Base-by-base conservation (phyloP, 257 asterid genomes). In the Salvia rosmarinus region DNA sequence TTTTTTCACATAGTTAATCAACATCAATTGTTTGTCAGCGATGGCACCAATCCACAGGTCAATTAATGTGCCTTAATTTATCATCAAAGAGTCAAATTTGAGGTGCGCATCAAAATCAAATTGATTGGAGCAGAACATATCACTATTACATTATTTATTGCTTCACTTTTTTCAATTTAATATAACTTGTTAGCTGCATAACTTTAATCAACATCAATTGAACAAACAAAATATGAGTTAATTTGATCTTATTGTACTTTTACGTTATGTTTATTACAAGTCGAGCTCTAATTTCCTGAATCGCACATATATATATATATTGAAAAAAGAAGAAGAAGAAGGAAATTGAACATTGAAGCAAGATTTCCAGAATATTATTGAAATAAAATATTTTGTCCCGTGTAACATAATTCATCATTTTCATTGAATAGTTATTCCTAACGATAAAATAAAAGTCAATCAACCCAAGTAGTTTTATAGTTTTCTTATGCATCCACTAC, bases 21-120 rank as follows among this genome's bases (percentile, higher is more conserved):
- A 62, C 80, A 71, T 63, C 78, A 79, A 71, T 52, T 61, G 60
- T 35, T 70, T 70, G 82, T 71, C 79, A 73, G 71, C 66, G 62
- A 55, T 67, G 52, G 71, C 52, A 49, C 65, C 62, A 34, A 20
- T 14, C 14, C 21, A 35, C 47, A 37, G 16, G 34, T 25, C 51
- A 39, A 43, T 64, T 21, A 46, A 42, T 60, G 51, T 67, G 74
- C 28, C 12, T 32, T 63, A 39, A 4, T 55, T 44, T 37, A 30
- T 67, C 63, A 74, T 16, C n/a, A 67, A 67, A 64, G 28, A 14
- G 6, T 64, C 17, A 37, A 16, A 25, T 8, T 35, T 55, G 37
- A 55, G n/a, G 16, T 23, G 30, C 11, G 35, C 37, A 12, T 54
- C 17, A 55, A 23, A 55, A 55, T 23, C 16, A 28, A 46, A 42